Conservation (phyloP, 441 rosid species). For the Raphanus hybrid region DNA sequence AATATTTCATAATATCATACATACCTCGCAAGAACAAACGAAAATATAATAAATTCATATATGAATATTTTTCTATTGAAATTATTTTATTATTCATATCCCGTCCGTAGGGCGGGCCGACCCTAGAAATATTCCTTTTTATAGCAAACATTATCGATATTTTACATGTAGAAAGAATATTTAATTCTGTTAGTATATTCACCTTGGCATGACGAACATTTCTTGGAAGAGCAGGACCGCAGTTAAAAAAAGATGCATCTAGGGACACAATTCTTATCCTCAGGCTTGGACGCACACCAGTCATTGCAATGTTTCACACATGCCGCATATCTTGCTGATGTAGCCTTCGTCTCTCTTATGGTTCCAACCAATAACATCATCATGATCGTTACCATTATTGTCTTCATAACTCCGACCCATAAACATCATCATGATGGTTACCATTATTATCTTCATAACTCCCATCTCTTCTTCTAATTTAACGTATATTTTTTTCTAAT, state of each 20-base stretch:
- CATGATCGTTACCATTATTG: neutral
- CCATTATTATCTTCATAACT: slow-evolving; percentile 15
- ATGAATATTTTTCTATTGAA: neutral
- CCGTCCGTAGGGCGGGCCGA: neutral
- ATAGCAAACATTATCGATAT: too few relatives aligned
- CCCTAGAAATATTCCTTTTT: too few relatives aligned
- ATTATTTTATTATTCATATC: too few relatives aligned
- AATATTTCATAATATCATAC: too few relatives aligned
- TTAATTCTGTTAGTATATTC: neutral
- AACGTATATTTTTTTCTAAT: neutral
- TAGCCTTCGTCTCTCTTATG: slow-evolving; percentile 1
- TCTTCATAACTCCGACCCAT: slow-evolving; percentile 11
- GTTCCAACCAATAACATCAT: slow-evolving; percentile 26
- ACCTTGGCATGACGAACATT: neutral
- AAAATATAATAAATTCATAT: too few relatives aligned
- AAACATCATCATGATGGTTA: slow-evolving; percentile 12
- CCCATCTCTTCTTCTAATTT: neutral
- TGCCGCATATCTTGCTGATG: neutral
- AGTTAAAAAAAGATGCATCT: slow-evolving; percentile 16
- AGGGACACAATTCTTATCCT: slow-evolving; percentile 8
- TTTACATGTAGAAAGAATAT: neutral
- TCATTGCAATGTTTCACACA: neutral
- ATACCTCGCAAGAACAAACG: too few relatives aligned
- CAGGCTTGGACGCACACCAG: neutral
- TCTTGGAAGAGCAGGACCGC: slow-evolving; percentile 11